phyloP scores from a whole-genome alignment of 2,329 filamentous ascomycete genomes.

The Fusarium neocosmosporiellum region DNA sequence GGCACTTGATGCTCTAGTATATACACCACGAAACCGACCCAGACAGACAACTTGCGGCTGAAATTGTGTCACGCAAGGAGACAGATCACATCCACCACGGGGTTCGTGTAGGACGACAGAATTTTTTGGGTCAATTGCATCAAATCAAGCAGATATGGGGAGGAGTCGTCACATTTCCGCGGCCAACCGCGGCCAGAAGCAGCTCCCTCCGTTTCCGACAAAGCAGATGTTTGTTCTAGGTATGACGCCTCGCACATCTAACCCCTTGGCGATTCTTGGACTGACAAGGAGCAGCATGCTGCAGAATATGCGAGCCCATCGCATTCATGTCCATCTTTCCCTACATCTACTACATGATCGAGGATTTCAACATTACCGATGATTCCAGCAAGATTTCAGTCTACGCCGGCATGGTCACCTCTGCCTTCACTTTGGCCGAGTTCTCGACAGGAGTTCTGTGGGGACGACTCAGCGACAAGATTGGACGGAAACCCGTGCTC shows the following conservation, averaged over 20 bases:
- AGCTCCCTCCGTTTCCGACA: slow-evolving; percentile 51
- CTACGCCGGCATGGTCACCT: slow-evolving; percentile 96
- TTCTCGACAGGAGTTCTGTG: slow-evolving; percentile 93
- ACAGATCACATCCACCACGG: not conserved
- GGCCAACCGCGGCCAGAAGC: slow-evolving; percentile 37
- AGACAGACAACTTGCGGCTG: slow-evolving; percentile 13
- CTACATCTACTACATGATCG: slow-evolving; percentile 98
- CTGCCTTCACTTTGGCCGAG: slow-evolving; percentile 94
- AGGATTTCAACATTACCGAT: slow-evolving; percentile 87
- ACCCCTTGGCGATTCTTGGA: not conserved
- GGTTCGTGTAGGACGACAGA: slow-evolving; percentile 6
- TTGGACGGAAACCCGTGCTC: slow-evolving; percentile 93
- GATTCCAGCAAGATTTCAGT: slow-evolving; percentile 85
- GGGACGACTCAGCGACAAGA: slow-evolving; percentile 90
- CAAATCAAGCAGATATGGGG: slow-evolving; percentile 42
- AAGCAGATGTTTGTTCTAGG: slow-evolving; percentile 65
- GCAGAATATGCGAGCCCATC: slow-evolving; percentile 97
- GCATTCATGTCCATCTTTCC: slow-evolving; percentile 99
- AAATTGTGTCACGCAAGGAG: not conserved
- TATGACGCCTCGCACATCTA: slow-evolving; percentile 41
- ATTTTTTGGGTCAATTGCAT: slow-evolving; percentile 16
- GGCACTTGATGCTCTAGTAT: slow-evolving; percentile 12
- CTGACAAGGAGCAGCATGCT: slow-evolving; percentile 71
- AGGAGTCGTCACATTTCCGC: slow-evolving; percentile 40
- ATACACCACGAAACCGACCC: slow-evolving; percentile 12